These are phyloP conservation scores for Penicillium alfredii DNA, from an alignment of 495 filamentous ascomycete genomes.

Conservation along the genomic window DNA sequence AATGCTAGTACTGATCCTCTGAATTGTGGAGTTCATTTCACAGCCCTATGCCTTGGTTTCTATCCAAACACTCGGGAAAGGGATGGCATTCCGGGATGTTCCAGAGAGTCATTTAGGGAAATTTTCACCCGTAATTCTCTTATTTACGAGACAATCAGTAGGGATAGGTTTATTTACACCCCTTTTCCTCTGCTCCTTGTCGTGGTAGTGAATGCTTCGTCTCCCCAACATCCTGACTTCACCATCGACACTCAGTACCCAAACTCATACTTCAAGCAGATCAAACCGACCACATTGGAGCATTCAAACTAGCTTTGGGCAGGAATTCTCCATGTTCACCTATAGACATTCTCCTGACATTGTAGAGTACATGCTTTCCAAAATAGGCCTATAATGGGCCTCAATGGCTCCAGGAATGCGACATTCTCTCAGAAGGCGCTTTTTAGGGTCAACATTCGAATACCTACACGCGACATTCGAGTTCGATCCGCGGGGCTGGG, in stretches of 20 bases:
- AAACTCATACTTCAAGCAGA: too few relatives aligned
- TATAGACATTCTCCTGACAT: too few relatives aligned
- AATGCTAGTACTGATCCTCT: conserved; percentile 1
- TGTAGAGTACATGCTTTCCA: too few relatives aligned
- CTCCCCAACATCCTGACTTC: too few relatives aligned
- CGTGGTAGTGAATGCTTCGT: too few relatives aligned
- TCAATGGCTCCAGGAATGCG: conserved; percentile 25
- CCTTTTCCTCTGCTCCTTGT: too few relatives aligned
- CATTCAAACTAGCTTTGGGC: too few relatives aligned
- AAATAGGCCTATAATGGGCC: too few relatives aligned
- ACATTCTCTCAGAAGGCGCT: conserved; percentile 18
- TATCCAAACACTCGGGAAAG: conserved; percentile 17
- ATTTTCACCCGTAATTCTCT: background rate
- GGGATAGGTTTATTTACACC: too few relatives aligned
- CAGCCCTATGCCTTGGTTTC: conserved; percentile 12
- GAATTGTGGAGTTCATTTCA: background rate
- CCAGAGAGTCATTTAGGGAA: conserved; percentile 2
- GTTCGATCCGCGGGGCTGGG: conserved; percentile 12
- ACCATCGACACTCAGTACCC: too few relatives aligned
- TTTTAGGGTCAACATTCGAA: conserved; percentile 12
- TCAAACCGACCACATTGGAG: too few relatives aligned
- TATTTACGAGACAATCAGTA: background rate
- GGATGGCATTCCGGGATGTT: conserved; percentile 21
- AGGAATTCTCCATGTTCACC: too few relatives aligned
- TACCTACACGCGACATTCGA: conserved; percentile 11